phyloP scores from a whole-genome alignment of 1,139 yeast genomes.

The Sugiyamaella japonica region DNA sequence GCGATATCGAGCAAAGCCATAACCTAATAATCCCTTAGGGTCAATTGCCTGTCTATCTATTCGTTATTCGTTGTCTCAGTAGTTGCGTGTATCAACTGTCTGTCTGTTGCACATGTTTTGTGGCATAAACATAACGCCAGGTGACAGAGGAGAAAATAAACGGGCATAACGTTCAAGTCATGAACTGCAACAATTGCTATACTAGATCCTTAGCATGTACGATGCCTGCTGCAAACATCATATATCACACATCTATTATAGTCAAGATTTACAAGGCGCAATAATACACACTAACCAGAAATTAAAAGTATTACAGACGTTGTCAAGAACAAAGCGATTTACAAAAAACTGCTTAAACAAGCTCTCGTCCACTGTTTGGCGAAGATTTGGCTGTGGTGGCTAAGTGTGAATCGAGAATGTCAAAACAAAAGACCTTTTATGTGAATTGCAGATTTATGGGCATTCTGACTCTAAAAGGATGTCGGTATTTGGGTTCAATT shows the following conservation, averaged over 20 bases:
- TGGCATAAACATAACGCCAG: neutral
- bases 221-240: too few relatives aligned
- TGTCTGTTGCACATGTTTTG: too few relatives aligned
- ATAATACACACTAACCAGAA: neutral
- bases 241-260: too few relatives aligned
- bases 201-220: neutral
- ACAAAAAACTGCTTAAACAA: neutral
- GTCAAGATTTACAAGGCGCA: neutral
- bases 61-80: neutral
- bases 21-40: neutral
- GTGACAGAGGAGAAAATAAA: too few relatives aligned
- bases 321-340: neutral
- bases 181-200: neutral
- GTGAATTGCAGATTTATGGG: too few relatives aligned
- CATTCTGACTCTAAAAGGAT: too few relatives aligned
- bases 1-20: neutral
- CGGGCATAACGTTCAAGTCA: too few relatives aligned
- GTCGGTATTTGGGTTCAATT: too few relatives aligned
- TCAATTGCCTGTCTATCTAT: slow-evolving; percentile 9
- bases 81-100: neutral
- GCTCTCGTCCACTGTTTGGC: neutral
- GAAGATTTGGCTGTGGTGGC: too few relatives aligned
- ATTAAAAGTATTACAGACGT: neutral
- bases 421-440: too few relatives aligned
- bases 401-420: too few relatives aligned